Evolutionary conservation across 441 rosid genomes (phyloP).

Genomic region (Francoa sonchifolia): DNA sequence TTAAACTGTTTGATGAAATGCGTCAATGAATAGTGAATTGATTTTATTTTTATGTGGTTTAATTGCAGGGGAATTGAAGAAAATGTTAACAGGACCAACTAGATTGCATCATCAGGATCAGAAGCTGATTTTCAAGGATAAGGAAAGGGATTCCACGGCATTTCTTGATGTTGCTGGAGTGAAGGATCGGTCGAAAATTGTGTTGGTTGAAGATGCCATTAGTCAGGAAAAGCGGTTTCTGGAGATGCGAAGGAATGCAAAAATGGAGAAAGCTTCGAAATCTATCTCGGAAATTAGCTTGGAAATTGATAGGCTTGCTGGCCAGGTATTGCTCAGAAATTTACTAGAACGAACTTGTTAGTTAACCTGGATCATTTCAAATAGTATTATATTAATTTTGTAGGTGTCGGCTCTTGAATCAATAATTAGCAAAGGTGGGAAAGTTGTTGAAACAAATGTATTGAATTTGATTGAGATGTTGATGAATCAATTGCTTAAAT

Average conservation of each 20-base stretch:
- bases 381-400: slow-evolving; percentile 10
- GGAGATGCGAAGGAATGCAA: slow-evolving; percentile 75
- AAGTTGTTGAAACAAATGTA: slow-evolving; percentile 60
- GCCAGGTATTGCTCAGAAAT: too few species aligned
- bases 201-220: slow-evolving; percentile 68
- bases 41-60: not conserved
- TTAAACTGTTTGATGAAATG: not conserved
- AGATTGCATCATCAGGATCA: slow-evolving; percentile 88
- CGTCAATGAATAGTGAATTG: not conserved
- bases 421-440: slow-evolving; percentile 55
- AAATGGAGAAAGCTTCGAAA: slow-evolving; percentile 77
- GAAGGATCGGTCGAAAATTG: slow-evolving; percentile 81
- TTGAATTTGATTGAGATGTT: slow-evolving; percentile 50
- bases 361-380: too few species aligned
- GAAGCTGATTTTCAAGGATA: slow-evolving; percentile 74
- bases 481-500: slow-evolving; percentile 84
- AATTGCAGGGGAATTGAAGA: slow-evolving; percentile 82
- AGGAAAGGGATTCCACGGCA: slow-evolving; percentile 81
- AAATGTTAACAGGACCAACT: slow-evolving; percentile 71
- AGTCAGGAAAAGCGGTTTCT: slow-evolving; percentile 75
- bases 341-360: too few species aligned
- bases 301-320: slow-evolving; percentile 76
- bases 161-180: slow-evolving; percentile 82
- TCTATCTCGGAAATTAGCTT: slow-evolving; percentile 79
- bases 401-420: slow-evolving; percentile 77